Evolutionary conservation across 345 rosid genomes (phyloP).

Genomic region (Populus simonii): DNA sequence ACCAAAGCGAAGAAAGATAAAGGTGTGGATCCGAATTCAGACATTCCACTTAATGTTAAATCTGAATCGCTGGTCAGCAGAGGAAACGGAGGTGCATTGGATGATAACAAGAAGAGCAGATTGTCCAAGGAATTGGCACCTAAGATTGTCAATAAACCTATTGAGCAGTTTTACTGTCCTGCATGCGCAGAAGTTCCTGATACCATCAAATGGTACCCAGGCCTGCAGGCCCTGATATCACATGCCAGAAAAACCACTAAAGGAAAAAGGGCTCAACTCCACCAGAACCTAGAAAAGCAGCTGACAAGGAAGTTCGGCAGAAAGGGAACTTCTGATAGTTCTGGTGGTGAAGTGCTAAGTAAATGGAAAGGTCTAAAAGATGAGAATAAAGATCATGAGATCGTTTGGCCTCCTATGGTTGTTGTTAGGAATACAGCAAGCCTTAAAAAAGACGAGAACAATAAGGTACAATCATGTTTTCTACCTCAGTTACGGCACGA

Average conservation of each 20-base stretch:
- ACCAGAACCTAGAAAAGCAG: constrained; percentile 62
- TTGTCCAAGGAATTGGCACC: constrained; percentile 43
- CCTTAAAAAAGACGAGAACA: constrained; percentile 61
- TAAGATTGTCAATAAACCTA: constrained; percentile 61
- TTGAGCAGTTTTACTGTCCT: constrained; percentile 83
- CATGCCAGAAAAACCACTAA: constrained; percentile 75
- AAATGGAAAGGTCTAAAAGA: constrained; percentile 65
- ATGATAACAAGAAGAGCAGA: constrained; percentile 49
- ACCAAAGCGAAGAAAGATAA: constrained; percentile 28
- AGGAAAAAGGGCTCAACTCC: constrained; percentile 59
- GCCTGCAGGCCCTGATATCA: constrained; percentile 64
- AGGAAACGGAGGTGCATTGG: constrained; percentile 39
- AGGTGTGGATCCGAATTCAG: constrained; percentile 31
- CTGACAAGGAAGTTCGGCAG: constrained; percentile 56
- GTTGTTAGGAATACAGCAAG: constrained; percentile 56
- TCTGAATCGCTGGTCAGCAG: constrained; percentile 47
- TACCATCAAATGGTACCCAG: constrained; percentile 65
- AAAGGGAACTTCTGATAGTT: constrained; percentile 47
- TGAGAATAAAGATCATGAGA: constrained; percentile 58
- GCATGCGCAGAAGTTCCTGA: constrained; percentile 80
- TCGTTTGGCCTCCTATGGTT: constrained; percentile 97
- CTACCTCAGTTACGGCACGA: background rate
- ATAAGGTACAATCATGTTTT: constrained; percentile 45
- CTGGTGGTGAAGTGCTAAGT: constrained; percentile 53
- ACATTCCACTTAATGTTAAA: constrained; percentile 21